A percentile compares a stretch with the other conserved stretches of the same genome.
Evolutionary conservation across 768 basidiomycete genomes (phyloP).

Genomic region (Suillus ampliporus): DNA sequence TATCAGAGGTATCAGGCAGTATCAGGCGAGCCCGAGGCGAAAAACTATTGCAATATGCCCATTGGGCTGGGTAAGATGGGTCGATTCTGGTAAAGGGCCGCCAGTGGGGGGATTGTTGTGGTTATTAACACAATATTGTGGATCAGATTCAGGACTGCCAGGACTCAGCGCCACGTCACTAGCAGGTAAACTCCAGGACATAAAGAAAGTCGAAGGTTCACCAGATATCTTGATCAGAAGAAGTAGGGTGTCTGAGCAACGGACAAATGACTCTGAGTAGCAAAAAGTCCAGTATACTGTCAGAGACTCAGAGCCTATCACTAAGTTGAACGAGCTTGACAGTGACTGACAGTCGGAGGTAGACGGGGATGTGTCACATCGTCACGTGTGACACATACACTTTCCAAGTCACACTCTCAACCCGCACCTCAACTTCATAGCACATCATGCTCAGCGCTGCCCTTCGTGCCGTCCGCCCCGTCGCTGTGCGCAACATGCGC

Average conservation of each 20-base stretch:
- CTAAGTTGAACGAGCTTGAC: too few relatives aligned
- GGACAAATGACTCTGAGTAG: background rate
- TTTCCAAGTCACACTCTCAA: slow-evolving; percentile 30
- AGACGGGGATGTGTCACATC: slow-evolving; percentile 18
- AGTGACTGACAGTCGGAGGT: slow-evolving; percentile 12
- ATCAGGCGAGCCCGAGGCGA: background rate
- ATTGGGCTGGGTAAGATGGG: background rate
- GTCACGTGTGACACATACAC: slow-evolving; percentile 31
- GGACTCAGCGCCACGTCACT: background rate
- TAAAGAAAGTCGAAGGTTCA: background rate
- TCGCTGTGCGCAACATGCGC: slow-evolving; percentile 26
- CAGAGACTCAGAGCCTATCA: too few relatives aligned
- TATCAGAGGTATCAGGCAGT: background rate
- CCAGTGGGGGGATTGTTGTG: background rate
- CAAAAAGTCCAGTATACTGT: background rate
- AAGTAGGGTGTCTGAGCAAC: too few relatives aligned
- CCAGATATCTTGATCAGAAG: too few relatives aligned
- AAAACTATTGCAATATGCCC: background rate
- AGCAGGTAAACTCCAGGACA: background rate
- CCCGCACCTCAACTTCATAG: slow-evolving; percentile 19
- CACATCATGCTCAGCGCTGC: slow-evolving; percentile 33
- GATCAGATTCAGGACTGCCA: background rate
- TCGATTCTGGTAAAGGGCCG: too few relatives aligned
- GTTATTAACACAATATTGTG: background rate
- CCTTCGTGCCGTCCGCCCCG: slow-evolving; percentile 33